phyloP scores from a whole-genome alignment of 805 yeast genomes.

The Candida mattraensis region DNA sequence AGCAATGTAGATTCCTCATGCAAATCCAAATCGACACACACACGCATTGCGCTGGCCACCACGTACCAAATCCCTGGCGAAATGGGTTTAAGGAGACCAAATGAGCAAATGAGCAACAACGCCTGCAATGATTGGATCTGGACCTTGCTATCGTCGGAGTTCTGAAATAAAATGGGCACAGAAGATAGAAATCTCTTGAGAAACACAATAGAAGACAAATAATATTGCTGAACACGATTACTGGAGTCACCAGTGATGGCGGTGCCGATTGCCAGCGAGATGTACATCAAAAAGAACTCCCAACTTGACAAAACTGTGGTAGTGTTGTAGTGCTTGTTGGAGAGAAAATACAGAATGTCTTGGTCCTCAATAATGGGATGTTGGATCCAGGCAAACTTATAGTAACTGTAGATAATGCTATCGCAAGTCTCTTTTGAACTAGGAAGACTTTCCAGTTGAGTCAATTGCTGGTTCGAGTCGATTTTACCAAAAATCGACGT shows the following conservation, averaged over 20 bases:
- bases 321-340: constrained; percentile 5
- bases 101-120: constrained; percentile 38
- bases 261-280: constrained; percentile 18
- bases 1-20: constrained; percentile 36
- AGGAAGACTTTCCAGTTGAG: constrained; percentile 6
- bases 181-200: constrained; percentile 14
- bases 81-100: constrained; percentile 46
- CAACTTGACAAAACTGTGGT: constrained; percentile 5
- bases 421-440: constrained; percentile 8
- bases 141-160: constrained; percentile 1
- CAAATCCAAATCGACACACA: constrained; percentile 46
- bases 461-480: constrained; percentile 4
- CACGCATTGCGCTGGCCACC: constrained; percentile 42
- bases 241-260: constrained; percentile 22
- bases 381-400: constrained; percentile 22
- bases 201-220: constrained; percentile 14
- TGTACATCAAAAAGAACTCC: constrained; percentile 15
- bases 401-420: constrained; percentile 14
- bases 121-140: constrained; percentile 41
- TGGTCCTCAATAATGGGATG: constrained; percentile 20
- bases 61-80: constrained; percentile 51
- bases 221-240: constrained; percentile 9
- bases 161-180: constrained; percentile 7
- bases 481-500: constrained; percentile 18
- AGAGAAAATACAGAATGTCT: constrained; percentile 4